Percentiles rank a stretch among this genome's conserved stretches.
These are phyloP conservation scores for Candida tunisiensis DNA, from an alignment of 1,139 yeast species.

Conservation along the genomic window DNA sequence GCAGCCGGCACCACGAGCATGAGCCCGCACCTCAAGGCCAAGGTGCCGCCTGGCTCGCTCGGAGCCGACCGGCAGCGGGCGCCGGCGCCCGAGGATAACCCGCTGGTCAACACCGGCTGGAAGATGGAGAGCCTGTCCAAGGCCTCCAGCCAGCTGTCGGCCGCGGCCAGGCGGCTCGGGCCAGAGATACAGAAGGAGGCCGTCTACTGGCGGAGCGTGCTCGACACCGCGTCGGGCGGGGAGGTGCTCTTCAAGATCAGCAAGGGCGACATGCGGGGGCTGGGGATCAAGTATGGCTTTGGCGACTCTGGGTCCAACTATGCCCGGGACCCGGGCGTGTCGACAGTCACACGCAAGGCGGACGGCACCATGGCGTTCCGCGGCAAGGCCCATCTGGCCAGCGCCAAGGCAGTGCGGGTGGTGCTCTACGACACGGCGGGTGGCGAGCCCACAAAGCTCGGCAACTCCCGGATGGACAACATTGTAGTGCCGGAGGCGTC, in stretches of 20 bases:
- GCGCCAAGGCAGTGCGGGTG: slow-evolving; percentile 24
- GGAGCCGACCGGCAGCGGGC: slow-evolving; percentile 36
- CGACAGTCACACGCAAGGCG: slow-evolving; percentile 32
- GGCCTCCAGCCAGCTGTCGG: slow-evolving; percentile 34
- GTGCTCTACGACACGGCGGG: slow-evolving; percentile 15
- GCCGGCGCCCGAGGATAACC: slow-evolving; percentile 17
- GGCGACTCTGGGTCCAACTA: slow-evolving; percentile 80
- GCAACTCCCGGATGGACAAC: slow-evolving; percentile 8
- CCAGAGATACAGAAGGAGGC: slow-evolving; percentile 46
- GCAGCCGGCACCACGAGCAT: slow-evolving; percentile 75
- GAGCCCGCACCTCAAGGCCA: slow-evolving; percentile 71
- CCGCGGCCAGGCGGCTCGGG: slow-evolving; percentile 34
- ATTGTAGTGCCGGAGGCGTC: slow-evolving; percentile 7
- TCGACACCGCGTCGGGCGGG: slow-evolving; percentile 35
- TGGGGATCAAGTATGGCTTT: slow-evolving; percentile 80
- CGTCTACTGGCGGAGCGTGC: slow-evolving; percentile 54
- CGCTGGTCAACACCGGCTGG: slow-evolving; percentile 66
- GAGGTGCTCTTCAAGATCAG: slow-evolving; percentile 62
- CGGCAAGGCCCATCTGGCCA: too few species aligned
- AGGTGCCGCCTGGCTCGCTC: slow-evolving; percentile 66
- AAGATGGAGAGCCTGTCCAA: slow-evolving; percentile 51
- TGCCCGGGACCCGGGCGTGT: slow-evolving; percentile 60
- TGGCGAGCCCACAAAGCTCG: slow-evolving; percentile 10
- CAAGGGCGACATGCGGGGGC: slow-evolving; percentile 31
- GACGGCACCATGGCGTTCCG: slow-evolving; percentile 16